Percentiles rank a stretch among this genome's conserved stretches.
Conservation (phyloP, 2,329 filamentous ascomycete genomes). For the Geosmithia putterillii region DNA sequence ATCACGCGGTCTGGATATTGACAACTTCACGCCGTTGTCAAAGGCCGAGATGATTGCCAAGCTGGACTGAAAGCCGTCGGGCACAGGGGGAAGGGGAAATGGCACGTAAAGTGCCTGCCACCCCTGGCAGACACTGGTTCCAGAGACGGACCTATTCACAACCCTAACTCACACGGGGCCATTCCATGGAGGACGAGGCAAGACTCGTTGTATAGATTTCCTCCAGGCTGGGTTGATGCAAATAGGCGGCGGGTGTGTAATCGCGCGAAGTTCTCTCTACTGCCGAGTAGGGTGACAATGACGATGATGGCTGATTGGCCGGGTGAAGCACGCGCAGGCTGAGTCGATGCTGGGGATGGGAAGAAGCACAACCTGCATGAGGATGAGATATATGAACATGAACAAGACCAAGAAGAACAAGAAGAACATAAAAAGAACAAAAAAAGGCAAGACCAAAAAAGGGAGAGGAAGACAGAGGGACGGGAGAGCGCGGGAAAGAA, state of each 20-base stretch:
- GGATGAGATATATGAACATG: neutral
- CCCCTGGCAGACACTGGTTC: neutral
- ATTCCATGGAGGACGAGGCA: neutral
- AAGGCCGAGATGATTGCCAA: slow-evolving; percentile 97
- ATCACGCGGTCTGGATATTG: slow-evolving; percentile 75
- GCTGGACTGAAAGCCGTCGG: slow-evolving; percentile 61
- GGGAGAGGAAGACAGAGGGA: neutral
- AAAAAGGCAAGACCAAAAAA: neutral
- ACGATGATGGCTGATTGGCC: neutral
- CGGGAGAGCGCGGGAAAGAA: neutral
- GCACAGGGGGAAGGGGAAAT: slow-evolving; percentile 7
- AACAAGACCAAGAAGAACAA: neutral
- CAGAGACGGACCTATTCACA: neutral
- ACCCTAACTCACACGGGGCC: neutral
- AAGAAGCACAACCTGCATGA: neutral
- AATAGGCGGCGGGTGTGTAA: slow-evolving; percentile 14
- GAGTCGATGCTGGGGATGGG: neutral
- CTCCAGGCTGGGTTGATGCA: slow-evolving; percentile 10
- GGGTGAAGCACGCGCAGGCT: neutral
- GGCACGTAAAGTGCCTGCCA: neutral
- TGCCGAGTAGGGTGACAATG: neutral
- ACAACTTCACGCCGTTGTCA: slow-evolving; percentile 81
- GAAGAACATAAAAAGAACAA: neutral
- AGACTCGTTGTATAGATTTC: neutral
- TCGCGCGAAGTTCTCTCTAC: slow-evolving; percentile 11